phyloP scores from a whole-genome alignment of 2,329 filamentous ascomycete genomes.

The Ophiocordyceps camponoti-floridani region DNA sequence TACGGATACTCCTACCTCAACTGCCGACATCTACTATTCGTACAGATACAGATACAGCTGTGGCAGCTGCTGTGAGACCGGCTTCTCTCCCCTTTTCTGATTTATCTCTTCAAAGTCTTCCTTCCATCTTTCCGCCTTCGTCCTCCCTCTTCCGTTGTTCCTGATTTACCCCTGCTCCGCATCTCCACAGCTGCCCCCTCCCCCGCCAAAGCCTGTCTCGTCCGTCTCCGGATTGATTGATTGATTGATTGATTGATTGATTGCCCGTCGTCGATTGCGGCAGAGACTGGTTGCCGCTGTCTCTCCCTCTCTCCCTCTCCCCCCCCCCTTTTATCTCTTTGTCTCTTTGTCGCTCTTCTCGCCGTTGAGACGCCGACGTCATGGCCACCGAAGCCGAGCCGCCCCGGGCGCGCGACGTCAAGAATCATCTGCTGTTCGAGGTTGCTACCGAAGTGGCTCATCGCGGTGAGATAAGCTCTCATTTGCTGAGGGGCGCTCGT shows the following conservation, averaged over 20 bases:
- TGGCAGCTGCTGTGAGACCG: no score
- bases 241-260: no score
- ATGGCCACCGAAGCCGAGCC: constrained; percentile 28
- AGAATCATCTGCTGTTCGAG: constrained; percentile 93
- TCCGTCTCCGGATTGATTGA: no score
- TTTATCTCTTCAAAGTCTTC: not conserved
- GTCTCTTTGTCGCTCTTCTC: not conserved
- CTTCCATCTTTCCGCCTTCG: not conserved
- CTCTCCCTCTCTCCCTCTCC: not conserved
- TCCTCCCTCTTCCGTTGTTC: not conserved
- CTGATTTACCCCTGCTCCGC: not conserved
- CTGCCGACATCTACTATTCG: not conserved
- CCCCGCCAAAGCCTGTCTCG: no score
- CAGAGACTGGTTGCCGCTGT: no score
- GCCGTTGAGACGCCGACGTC: constrained; percentile 8
- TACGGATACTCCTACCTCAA: no score
- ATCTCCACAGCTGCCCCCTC: not conserved
- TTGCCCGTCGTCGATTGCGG: no score
- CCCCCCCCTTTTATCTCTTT: no score
- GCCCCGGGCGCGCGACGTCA: constrained; percentile 51
- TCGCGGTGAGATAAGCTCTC: constrained; percentile 43
- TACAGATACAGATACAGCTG: no score
- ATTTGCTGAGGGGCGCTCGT: constrained; percentile 1
- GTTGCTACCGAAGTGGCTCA: constrained; percentile 94
- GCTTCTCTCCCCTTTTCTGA: not conserved